Conservation (phyloP, 108 stramenopile genomes). For the Nitzschia sp. region DNA sequence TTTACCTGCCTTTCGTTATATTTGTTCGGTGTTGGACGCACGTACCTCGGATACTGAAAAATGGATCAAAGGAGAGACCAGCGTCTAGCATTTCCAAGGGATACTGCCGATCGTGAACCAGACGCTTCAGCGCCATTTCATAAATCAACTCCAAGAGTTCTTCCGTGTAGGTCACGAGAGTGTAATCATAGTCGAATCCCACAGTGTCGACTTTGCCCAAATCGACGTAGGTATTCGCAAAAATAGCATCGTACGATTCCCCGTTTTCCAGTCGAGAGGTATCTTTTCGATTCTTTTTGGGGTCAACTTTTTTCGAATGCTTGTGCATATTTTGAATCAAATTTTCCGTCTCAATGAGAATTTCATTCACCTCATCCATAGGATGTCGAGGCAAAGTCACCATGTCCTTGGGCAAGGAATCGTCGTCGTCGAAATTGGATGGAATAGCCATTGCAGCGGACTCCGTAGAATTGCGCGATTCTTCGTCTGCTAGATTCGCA, state of each 20-base stretch:
- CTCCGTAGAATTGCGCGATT: too few relatives aligned
- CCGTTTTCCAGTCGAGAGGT: constrained; percentile 2
- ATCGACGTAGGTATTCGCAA: constrained; percentile 91
- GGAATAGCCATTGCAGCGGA: too few relatives aligned
- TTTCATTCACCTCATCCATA: constrained; percentile 49
- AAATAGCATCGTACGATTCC: constrained; percentile 60
- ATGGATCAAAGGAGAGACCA: constrained; percentile 74
- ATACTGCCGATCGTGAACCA: constrained; percentile 86
- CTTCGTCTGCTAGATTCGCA: constrained; percentile 7
- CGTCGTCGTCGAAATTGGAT: not conserved
- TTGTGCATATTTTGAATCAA: constrained; percentile 54
- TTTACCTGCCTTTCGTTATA: too few relatives aligned
- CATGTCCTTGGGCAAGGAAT: constrained; percentile 12
- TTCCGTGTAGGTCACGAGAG: constrained; percentile 88
- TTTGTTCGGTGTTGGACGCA: not conserved
- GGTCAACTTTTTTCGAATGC: constrained; percentile 36
- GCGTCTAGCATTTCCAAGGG: constrained; percentile 79
- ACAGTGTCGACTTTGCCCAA: constrained; percentile 89
- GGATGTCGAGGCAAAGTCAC: constrained; percentile 60
- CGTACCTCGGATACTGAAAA: constrained; percentile 84
- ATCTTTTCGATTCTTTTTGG: constrained; percentile 12
- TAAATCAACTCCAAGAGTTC: constrained; percentile 90
- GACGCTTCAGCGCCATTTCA: constrained; percentile 84
- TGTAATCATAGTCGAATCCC: constrained; percentile 98
- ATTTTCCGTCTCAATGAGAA: constrained; percentile 56